Evolutionary conservation across 495 filamentous ascomycete genomes (phyloP), one percentile per base, ranked within the genome.

Genomic region (Xylaria flabelliformis): DNA sequence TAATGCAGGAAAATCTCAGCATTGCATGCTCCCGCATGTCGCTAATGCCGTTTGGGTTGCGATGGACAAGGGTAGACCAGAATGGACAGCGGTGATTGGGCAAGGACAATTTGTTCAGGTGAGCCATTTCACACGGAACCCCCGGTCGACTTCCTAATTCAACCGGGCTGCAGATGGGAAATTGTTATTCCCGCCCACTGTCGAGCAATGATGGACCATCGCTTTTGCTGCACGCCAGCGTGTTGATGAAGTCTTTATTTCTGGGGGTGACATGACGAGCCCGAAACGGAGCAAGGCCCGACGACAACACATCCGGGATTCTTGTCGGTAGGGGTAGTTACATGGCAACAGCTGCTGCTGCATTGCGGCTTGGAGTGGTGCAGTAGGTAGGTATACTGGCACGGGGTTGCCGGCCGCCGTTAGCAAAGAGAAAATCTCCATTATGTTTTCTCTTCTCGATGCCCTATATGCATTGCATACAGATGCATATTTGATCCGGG

Each of bases 41-140:
- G 46, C 69, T 64, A 71, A 64, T 64, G 69, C 59, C 1, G 17
- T 42, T 51, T 24, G 56, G 69, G 61, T 71, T 56, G 36, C 53
- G 34, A 29, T 15, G 21, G 55, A 13, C 41, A 4, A 10, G 67
- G 58, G 55, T 17, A 2, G n/a, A 13, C 24, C 10, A 13, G 51
- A 26, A 10, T 0, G n/a, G 13, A 32, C 51, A 8, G 53, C 21
- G 19, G 34, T 64, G 36, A 67, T 72, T 72, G 70, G 70, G 24
- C 70, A 29, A 53, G 42, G 55, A n/a, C 41, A 21, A 48, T 29
- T 26, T 42, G 15, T 73, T 73, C 72, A 73, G 72, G 72, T 73
- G 65, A 53, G 72, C 59, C 72, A 64, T 53, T 61, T 42, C 71
- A 8, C 48, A 51, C 72, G 72, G 72, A 24, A 46, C n/a, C 34